Evolutionary conservation across 129 eudicot species (phyloP).

Genomic region (Arctium minus): DNA sequence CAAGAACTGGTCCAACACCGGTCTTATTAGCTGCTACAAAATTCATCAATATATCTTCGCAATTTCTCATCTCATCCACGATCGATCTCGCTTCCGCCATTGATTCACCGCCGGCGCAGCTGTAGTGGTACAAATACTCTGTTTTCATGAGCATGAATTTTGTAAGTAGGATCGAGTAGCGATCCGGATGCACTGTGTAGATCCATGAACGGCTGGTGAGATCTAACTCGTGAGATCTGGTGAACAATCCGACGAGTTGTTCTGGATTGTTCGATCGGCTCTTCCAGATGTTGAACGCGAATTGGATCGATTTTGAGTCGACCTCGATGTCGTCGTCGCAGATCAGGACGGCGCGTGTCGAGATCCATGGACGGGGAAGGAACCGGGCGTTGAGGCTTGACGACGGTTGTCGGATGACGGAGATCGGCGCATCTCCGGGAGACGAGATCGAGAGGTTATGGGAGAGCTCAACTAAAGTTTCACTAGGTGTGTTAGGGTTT

Average conservation of each 20-base stretch:
- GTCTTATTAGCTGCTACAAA: conserved; percentile 61
- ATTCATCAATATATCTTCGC: conserved; percentile 94
- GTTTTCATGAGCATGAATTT: conserved; percentile 60
- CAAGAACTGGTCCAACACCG: conserved; percentile 55
- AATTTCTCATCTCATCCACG: conserved; percentile 69
- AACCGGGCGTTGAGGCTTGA: conserved; percentile 66
- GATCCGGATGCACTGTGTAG: conserved; percentile 68
- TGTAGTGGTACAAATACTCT: conserved; percentile 47
- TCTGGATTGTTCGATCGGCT: conserved; percentile 35
- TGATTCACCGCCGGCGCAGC: conserved; percentile 35
- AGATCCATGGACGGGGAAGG: conserved; percentile 57
- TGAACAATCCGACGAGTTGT: conserved; percentile 63
- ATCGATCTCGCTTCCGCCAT: conserved; percentile 47
- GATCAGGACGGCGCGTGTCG: conserved; percentile 69
- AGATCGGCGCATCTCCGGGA: conserved; percentile 51
- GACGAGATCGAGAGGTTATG: conserved; percentile 48
- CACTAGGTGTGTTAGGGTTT: conserved; percentile 54
- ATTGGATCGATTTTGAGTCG: conserved; percentile 44
- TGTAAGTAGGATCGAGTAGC: conserved; percentile 69
- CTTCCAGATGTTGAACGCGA: conserved; percentile 61
- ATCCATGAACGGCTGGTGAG: conserved; percentile 52
- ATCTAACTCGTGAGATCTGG: conserved; percentile 79
- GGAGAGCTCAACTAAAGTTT: conserved; percentile 46
- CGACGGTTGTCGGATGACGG: conserved; percentile 50
- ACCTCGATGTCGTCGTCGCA: conserved; percentile 80